Percentiles rank a stretch among this genome's conserved stretches.
These are phyloP conservation scores for Leucoagaricus sp. DNA, from an alignment of 1,284 basidiomycete genomes.

Conservation along the genomic window DNA sequence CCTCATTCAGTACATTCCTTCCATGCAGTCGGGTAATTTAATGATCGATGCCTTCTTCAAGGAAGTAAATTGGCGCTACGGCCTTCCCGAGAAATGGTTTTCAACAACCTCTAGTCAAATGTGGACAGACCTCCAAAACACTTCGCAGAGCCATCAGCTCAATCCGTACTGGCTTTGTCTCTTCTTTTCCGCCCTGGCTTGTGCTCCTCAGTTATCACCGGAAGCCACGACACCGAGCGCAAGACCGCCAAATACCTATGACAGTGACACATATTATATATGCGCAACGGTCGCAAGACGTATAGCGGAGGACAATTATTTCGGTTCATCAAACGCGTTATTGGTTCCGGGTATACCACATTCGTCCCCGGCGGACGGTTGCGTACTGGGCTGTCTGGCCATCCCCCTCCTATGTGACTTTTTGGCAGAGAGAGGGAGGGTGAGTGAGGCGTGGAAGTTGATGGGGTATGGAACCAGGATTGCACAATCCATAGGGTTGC, in stretches of 20 bases:
- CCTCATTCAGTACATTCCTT: constrained; percentile 34
- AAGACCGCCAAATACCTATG: constrained; percentile 17
- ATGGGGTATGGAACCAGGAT: constrained; percentile 44
- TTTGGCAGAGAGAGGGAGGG: constrained; percentile 46
- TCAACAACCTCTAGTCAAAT: constrained; percentile 40
- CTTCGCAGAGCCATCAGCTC: constrained; percentile 34
- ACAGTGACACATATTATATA: constrained; percentile 41
- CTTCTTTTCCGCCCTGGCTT: constrained; percentile 48
- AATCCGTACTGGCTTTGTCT: constrained; percentile 53
- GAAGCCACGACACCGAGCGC: neutral
- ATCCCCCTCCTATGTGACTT: constrained; percentile 46
- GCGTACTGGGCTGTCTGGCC: constrained; percentile 47
- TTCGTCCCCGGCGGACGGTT: constrained; percentile 44
- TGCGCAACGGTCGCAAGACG: constrained; percentile 45
- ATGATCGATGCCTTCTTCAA: constrained; percentile 44
- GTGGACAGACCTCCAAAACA: constrained; percentile 42
- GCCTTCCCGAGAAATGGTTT: constrained; percentile 52
- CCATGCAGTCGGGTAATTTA: constrained; percentile 31
- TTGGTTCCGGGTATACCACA: constrained; percentile 25
- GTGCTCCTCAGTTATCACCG: constrained; percentile 31
- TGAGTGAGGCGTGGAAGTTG: constrained; percentile 57
- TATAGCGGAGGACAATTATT: constrained; percentile 46
- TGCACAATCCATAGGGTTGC: constrained; percentile 52
- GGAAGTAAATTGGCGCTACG: constrained; percentile 51
- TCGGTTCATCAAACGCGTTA: constrained; percentile 38